These are phyloP conservation scores for Nemania sp. DNA, from an alignment of 2,329 filamentous ascomycete genomes.

Conservation along the genomic window DNA sequence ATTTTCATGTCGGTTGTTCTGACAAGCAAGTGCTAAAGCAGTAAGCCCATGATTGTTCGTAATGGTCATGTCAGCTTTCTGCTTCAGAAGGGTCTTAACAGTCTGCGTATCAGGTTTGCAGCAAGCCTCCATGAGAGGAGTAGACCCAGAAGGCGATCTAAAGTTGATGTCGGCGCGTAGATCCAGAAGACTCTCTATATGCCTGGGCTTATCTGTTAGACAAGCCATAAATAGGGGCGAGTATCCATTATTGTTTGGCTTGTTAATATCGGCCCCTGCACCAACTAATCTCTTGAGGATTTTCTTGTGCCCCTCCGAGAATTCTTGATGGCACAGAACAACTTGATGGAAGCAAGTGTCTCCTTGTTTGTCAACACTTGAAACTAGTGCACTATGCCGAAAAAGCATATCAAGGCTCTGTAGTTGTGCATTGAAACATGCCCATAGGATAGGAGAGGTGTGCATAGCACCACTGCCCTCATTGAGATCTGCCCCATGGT, in stretches of 20 bases:
- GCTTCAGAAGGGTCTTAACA: background rate
- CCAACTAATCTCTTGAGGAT: background rate
- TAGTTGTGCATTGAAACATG: background rate
- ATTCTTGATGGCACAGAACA: background rate
- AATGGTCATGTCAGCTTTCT: background rate
- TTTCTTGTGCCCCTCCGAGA: background rate
- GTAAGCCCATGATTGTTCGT: background rate
- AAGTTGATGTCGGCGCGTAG: background rate
- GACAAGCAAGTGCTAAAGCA: background rate
- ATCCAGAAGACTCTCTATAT: background rate
- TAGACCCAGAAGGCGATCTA: background rate
- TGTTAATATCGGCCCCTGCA: background rate
- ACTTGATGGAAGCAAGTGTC: background rate
- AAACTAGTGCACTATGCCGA: background rate
- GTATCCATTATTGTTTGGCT: background rate
- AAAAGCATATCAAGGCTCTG: background rate
- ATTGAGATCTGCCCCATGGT: background rate
- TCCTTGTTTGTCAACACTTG: background rate
- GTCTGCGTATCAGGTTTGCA: background rate
- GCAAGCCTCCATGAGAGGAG: background rate
- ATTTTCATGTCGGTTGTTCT: background rate
- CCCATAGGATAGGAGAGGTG: background rate
- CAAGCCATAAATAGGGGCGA: background rate
- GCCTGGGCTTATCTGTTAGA: background rate
- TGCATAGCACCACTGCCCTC: too few relatives aligned